Evolutionary conservation across 306 rosid species (phyloP).

Genomic region (Bauhinia variegata): DNA sequence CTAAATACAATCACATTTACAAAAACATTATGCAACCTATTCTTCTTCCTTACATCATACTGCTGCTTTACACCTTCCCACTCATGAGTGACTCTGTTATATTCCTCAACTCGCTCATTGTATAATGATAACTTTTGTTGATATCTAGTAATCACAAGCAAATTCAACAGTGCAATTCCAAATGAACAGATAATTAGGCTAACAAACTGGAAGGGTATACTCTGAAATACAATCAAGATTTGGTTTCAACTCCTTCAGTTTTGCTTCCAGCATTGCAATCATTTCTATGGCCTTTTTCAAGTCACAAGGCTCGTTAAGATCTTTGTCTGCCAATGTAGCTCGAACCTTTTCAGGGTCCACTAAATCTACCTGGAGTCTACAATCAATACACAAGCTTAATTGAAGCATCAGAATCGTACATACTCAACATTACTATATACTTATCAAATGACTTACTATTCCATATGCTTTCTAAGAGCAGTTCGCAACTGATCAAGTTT

Average conservation of each 20-base stretch:
- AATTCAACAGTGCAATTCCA: constrained; percentile 32
- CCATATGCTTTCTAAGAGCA: constrained; percentile 81
- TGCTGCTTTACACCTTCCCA: constrained; percentile 83
- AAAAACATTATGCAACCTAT: constrained; percentile 52
- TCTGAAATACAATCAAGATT: constrained; percentile 96
- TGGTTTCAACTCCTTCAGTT: constrained; percentile 92
- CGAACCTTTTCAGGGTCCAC: constrained; percentile 88
- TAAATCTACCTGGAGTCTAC: constrained; percentile 81
- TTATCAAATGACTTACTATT: constrained; percentile 67
- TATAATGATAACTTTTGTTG: constrained; percentile 75
- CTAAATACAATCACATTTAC: constrained; percentile 4
- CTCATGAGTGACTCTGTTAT: constrained; percentile 75
- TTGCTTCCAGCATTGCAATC: constrained; percentile 78
- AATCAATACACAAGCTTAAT: constrained; percentile 27
- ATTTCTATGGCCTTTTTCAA: constrained; percentile 78
- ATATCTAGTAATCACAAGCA: constrained; percentile 53
- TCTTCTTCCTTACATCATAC: constrained; percentile 83
- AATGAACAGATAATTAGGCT: neutral
- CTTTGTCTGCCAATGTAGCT: constrained; percentile 61
- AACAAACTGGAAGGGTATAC: constrained; percentile 50
- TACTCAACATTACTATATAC: constrained; percentile 2
- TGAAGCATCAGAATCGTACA: constrained; percentile 21
- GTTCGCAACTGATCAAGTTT: constrained; percentile 74
- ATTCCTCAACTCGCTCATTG: constrained; percentile 89
- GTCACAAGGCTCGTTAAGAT: constrained; percentile 58